Evolutionary conservation across 163 green algal species (phyloP).

Genomic region (Scenedesmus sp.): DNA sequence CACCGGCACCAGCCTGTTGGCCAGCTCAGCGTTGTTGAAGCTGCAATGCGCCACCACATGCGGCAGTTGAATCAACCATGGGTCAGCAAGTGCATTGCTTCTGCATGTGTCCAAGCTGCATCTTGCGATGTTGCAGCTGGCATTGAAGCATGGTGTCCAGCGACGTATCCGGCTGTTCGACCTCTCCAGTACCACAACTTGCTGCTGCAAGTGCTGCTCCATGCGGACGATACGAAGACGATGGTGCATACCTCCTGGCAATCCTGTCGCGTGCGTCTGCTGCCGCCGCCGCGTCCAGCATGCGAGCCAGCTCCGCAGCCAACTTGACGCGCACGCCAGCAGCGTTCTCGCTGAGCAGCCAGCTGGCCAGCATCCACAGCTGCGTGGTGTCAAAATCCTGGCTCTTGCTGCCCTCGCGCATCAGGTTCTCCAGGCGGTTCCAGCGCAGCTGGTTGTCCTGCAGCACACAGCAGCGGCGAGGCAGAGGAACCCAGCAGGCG

Average conservation of each 20-base stretch:
- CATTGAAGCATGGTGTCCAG: too few relatives aligned
- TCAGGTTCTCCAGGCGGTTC: conserved; percentile 93
- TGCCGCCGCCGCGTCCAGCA: conserved; percentile 78
- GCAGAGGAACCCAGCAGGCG: not conserved
- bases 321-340: conserved; percentile 48
- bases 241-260: conserved; percentile 2
- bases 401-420: conserved; percentile 88
- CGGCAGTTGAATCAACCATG: not conserved
- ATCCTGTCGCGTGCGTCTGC: conserved; percentile 59
- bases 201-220: not conserved
- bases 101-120: too few relatives aligned
- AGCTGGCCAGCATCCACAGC: conserved; percentile 92
- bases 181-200: too few relatives aligned
- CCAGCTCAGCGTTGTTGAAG: conserved; percentile 63
- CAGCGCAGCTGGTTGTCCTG: conserved; percentile 83
- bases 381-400: conserved; percentile 83
- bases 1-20: conserved; percentile 75
- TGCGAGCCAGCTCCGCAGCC: conserved; percentile 71
- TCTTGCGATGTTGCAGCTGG: too few relatives aligned
- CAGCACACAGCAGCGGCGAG: not conserved
- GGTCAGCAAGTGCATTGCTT: not conserved
- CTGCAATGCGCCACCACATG: conserved; percentile 40
- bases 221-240: not conserved
- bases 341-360: conserved; percentile 75
- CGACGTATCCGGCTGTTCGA: too few relatives aligned